Base-by-base conservation (phyloP, 306 rosid genomes). In the Alnus glutinosa region DNA sequence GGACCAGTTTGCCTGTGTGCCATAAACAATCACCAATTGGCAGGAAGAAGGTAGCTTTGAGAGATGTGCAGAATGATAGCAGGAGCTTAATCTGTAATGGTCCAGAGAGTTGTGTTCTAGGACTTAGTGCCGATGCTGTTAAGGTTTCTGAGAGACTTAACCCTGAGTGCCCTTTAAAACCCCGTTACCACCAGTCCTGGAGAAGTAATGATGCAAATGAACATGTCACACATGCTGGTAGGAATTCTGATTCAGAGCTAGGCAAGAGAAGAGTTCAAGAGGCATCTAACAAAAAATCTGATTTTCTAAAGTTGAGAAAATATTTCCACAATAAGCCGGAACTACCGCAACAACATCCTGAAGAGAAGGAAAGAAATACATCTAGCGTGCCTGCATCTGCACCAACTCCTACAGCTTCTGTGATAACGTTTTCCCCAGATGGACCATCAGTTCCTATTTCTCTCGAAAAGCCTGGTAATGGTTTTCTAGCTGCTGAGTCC, bases 21-120 rank as follows among this genome's bases (percentile, higher is more conserved):
- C 82, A 52, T 66, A 81, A 81, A 48, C 83, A 83, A 36, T 78
- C 86, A 66, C 78, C 78, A 19, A 58, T 81, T 58, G 74, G 81
- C 30, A 28, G n/a, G 77, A 83, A 84, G 79, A 86, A 86, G 76
- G 23, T 37, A 28, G 80, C 80, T 67, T 58, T 86, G 75, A 79
- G 83, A 44, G 87, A 86, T 76, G 80, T 81, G 51, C 89, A 83
- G 61, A 86, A 86, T 69, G 85, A 86, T 46, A 75, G 79, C 52
- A 81, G 83, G 48, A 74, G 42, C 37, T 48, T 32, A 37, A 39
- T 51, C 36, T 42, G 51, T 19, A 79, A 74, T 52, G 67, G 62
- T 74, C 72, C 81, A 15, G 77, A 74, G 75, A 66, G 62, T 76
- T 68, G 63, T 76, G 3, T 63, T 70, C 76, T 72, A 63, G 87